Conservation (phyloP, 192 early-diverging fungal species). For the Fimicolochytrium jonesii region DNA sequence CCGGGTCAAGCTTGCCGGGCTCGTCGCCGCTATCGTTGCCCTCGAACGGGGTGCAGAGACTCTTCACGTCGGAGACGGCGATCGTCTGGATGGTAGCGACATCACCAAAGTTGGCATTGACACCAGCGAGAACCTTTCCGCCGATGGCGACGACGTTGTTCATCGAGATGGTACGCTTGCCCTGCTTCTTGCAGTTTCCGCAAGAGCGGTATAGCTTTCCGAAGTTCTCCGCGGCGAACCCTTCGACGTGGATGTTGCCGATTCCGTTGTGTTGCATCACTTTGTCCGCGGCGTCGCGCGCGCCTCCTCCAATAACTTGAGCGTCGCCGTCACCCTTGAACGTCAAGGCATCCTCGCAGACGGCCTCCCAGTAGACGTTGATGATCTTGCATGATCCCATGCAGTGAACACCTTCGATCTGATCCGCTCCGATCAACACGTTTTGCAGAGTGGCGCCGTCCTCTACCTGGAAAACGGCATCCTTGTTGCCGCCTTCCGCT, state of each 20-base stretch:
- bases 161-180: not conserved
- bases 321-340: slow-evolving; percentile 6
- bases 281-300: slow-evolving; percentile 16
- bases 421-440: slow-evolving; percentile 16
- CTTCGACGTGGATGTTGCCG: not conserved
- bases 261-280: slow-evolving; percentile 21
- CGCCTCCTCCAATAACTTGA: slow-evolving; percentile 4
- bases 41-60: not conserved
- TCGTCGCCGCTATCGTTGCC: not conserved
- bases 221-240: slow-evolving; percentile 10
- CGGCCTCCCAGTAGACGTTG: slow-evolving; percentile 14
- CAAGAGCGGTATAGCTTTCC: slow-evolving; percentile 24
- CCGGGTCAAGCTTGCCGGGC: slow-evolving; percentile 2
- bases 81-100: not conserved
- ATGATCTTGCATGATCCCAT: slow-evolving; percentile 12
- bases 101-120: slow-evolving; percentile 19
- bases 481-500: not conserved
- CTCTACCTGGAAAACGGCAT: slow-evolving; percentile 15
- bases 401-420: slow-evolving; percentile 20
- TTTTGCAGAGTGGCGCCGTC: slow-evolving; percentile 18
- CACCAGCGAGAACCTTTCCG: slow-evolving; percentile 15
- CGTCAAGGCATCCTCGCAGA: slow-evolving; percentile 25
- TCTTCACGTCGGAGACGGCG: not conserved
- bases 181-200: slow-evolving; percentile 6
- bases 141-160: slow-evolving; percentile 6